Base-by-base conservation (phyloP, 2,329 filamentous ascomycete genomes). In the Sclerotinia borealis region DNA sequence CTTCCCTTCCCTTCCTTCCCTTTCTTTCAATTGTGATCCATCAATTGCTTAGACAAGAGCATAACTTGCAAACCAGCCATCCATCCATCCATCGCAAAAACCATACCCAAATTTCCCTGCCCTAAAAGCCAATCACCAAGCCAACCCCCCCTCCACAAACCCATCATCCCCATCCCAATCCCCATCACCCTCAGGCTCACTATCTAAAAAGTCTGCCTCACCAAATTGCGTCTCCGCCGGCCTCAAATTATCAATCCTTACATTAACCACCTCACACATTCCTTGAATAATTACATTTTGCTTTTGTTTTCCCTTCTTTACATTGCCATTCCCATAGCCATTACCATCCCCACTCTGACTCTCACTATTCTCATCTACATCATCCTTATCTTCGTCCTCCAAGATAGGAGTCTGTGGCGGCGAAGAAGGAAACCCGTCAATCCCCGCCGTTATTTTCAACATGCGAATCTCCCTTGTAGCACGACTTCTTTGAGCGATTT, bases 211-310 rank as follows among this genome's bases (percentile, higher is more conserved):
- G 72, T 93, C 89, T 1, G 82, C 84, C 79, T 92, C 90, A 27
- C 81, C 82, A 67, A 82, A 90, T 65, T 88, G 85, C 29, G 82
- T 77, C 76, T 92, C 90, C 2, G 81, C 81, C 6, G 87, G 86
- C 65, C 91, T 87, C 72, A 90, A 83, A 72, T 93, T 93, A 75
- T 93, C 90, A 68, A 93, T 87, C 50, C 85, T 79, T 49, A 93
- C 82, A 65, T 89, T 83, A 22, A 93, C 89, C 7, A 85, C 80
- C 47, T 86, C 81, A 71, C 90, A 93, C 68, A 88, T 80, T 1
- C 89, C 89, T 65, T 93, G 90, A 31, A 88, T 76, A 63, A 80
- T 37, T 31, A 78, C 75, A 17, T 74, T 74, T 31, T 74, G 72
- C n/a, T 78, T 76, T 17, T 69, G 71, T 37, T 72, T 71, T 6